Evolutionary conservation across 2,329 filamentous ascomycete genomes (phyloP).

Genomic region (Sclerotinia nivalis): DNA sequence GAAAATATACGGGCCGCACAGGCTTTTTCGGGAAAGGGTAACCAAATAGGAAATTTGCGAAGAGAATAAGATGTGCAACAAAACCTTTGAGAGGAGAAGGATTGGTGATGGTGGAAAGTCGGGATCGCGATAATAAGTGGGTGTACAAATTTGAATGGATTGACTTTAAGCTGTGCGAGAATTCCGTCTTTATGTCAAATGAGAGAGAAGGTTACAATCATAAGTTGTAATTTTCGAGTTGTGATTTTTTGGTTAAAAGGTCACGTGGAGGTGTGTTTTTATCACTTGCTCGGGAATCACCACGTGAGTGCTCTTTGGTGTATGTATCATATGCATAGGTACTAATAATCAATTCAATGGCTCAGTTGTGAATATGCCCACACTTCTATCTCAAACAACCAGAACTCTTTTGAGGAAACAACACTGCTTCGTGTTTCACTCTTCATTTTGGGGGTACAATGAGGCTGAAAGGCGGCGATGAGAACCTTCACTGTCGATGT

Average conservation of each 20-base stretch:
- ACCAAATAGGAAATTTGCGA: constrained; percentile 21
- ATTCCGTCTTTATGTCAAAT: not conserved
- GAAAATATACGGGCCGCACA: constrained; percentile 2
- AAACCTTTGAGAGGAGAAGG: not conserved
- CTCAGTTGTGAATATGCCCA: not conserved
- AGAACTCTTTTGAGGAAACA: not conserved
- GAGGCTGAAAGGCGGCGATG: not conserved
- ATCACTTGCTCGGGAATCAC: too few relatives aligned
- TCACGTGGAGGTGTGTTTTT: not conserved
- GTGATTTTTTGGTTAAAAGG: too few relatives aligned
- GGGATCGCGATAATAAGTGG: not conserved
- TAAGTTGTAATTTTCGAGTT: too few relatives aligned
- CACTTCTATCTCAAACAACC: not conserved
- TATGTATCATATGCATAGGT: not conserved
- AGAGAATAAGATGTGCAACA: constrained; percentile 18
- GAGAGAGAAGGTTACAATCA: not conserved
- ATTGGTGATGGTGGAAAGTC: not conserved
- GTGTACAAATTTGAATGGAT: not conserved
- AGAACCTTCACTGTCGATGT: not conserved
- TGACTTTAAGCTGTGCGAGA: not conserved
- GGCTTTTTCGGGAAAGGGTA: not conserved
- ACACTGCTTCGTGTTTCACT: not conserved
- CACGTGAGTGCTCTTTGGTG: not conserved
- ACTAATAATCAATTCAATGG: not conserved
- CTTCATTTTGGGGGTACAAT: not conserved